Evolutionary conservation across 2,329 filamentous ascomycete species (phyloP), one percentile per base, ranked within the genome.

Genomic region (Magnaporthales sp.): DNA sequence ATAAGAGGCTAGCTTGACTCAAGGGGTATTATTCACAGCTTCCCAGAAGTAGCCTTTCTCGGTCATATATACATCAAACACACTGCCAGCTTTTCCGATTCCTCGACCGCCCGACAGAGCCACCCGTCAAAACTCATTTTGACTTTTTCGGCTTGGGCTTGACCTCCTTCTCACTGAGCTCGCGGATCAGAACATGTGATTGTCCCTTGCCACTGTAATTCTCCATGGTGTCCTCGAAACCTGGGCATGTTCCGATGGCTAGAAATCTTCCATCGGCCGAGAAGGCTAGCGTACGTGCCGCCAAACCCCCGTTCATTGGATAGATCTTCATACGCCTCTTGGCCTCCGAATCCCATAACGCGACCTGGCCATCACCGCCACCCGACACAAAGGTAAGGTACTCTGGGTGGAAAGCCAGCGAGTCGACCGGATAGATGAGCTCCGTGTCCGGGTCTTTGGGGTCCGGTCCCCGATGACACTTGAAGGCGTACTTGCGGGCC

Each of bases 401-500:
- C 3, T 90, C 79, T 0, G 92, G 92, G 77, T 97, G 93, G 80
- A 96, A 97, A 0, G 91, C 88, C 8, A 97, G 84, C 2, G 93
- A 90, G 74, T 97, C 95, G 71, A 97, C 93, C 0, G 93, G 93
- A 74, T 93, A 97, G 3, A 97, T 92, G 4, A 97, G 84, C 73
- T 97, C 93, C 31, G 83, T 87, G 64, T 87, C 87, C 66, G 85
- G 84, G 10, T 84, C 83, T 56, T 89, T 84, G 1, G 86, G 78
- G 10, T 82, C 83, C 1, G 88, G 84, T 76, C 96, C 92, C 4
- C 95, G 87, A 78, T 99, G 95, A 78, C 95, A 99, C 78, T 99
- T 99, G 86, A 99, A 99, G 15, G 95, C 95, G 77, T 98, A 99
- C 77, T 97, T 98, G 71, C 93, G 87, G 54, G 91, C 90, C 79